Base-by-base conservation (phyloP, 306 rosid genomes). In the Dalbergia cultrata region DNA sequence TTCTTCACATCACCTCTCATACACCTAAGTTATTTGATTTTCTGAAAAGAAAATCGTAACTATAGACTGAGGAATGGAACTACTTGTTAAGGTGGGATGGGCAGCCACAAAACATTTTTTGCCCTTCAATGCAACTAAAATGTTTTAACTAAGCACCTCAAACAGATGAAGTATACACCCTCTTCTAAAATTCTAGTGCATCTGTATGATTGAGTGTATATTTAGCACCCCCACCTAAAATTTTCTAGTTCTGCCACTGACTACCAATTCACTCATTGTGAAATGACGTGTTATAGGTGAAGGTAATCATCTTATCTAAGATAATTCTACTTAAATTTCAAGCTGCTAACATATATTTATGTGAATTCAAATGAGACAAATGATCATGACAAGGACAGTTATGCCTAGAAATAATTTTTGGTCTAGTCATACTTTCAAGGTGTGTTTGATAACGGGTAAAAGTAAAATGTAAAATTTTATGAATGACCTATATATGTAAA, bases 301-400 rank as follows among this genome's bases (percentile, higher is more conserved):
- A 68, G 18, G 49, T 52, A n/a, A 5, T 33, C 47, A 71, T 65
- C 22, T 7, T 49, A 72, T 52, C 44, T 9, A 6, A 64, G 82
- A 77, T 43, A 71, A 59, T 37, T 17, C 70, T 6, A 31, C 21
- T 26, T 74, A 43, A 78, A 77, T 59, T 33, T 58, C 61, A 60
- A 39, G 65, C 52, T 43, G 59, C 43, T 56, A 49, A 26, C 34
- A 52, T 80, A 70, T 79, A 60, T 60, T 33, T 34, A 43, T 43
- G 47, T 43, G 47, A 43, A 9, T 35, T 43, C 39, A 67, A 31
- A 74, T 57, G 69, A 52, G 52, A 54, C 26, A 72, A 59, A 34
- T 70, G n/a, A 52, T 39, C 67, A 72, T 49, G 14, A 60, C 54
- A 34, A 49, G 63, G 47, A 43, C 12, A 43, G 8, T 43, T 43